Percentiles rank a stretch among this genome's conserved stretches.
Conservation (phyloP, 352 stramenopile species). For the Phytophthora pseudosyringae region DNA sequence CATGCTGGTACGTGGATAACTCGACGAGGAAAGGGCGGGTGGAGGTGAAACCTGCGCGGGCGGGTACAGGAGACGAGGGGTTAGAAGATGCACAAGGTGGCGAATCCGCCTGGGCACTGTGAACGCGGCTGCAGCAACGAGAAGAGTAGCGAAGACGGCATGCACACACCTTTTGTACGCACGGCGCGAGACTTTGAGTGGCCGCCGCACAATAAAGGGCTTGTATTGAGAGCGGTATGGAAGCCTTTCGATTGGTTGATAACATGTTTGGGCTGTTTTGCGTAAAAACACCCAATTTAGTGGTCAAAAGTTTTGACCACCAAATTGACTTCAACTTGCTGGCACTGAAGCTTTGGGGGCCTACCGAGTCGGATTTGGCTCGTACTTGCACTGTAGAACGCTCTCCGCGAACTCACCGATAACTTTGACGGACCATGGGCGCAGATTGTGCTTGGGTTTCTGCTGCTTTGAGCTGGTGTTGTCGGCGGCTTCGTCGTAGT, state of each 20-base stretch:
- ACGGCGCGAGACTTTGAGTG: constrained; percentile 34
- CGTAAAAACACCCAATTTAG: no score
- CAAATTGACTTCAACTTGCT: neutral
- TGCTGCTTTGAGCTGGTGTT: neutral
- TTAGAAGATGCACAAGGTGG: constrained; percentile 15
- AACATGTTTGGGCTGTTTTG: neutral
- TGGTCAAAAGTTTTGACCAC: no score
- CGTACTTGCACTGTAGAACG: constrained; percentile 26
- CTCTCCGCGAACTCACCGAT: constrained; percentile 51
- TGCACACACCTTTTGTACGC: constrained; percentile 14
- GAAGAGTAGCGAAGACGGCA: constrained; percentile 5
- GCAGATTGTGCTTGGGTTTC: constrained; percentile 24
- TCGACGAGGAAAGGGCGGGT: constrained; percentile 6
- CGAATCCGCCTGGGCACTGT: neutral
- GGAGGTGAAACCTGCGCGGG: constrained; percentile 12
- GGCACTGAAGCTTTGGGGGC: no score
- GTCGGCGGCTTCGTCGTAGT: constrained; percentile 12
- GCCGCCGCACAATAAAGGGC: constrained; percentile 27
- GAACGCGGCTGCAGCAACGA: neutral
- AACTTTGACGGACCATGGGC: constrained; percentile 44
- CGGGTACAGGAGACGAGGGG: constrained; percentile 9
- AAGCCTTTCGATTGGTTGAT: constrained; percentile 15
- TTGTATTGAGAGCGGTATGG: constrained; percentile 15
- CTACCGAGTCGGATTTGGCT: neutral
- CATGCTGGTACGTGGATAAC: constrained; percentile 31